A percentile compares a stretch with the other conserved stretches of the same genome.
Conservation (phyloP, 306 rosid species). For the Medicago truncatula region DNA sequence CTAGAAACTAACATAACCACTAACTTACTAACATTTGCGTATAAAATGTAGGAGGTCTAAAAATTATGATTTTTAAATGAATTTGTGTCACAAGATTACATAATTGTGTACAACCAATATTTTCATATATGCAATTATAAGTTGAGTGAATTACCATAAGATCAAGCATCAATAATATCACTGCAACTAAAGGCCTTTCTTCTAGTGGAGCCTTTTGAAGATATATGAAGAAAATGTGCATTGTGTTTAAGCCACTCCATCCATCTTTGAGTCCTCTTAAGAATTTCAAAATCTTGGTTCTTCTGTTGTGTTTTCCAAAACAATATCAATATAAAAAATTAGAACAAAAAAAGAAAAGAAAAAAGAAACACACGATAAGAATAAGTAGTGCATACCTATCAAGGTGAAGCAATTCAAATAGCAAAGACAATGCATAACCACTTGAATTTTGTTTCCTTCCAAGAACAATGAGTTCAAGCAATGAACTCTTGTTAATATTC, state of each 20-base stretch:
- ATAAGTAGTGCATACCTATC: constrained; percentile 52
- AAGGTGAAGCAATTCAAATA: constrained; percentile 70
- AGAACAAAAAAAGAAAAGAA: background rate
- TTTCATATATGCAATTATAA: constrained; percentile 2
- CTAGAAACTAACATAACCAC: background rate
- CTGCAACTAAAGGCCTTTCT: constrained; percentile 69
- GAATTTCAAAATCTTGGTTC: constrained; percentile 58
- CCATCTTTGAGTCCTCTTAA: constrained; percentile 71
- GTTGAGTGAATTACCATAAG: constrained; percentile 68
- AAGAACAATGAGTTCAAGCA: constrained; percentile 72
- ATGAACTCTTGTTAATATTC: constrained; percentile 55
- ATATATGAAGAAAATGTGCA: constrained; percentile 69
- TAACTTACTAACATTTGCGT: background rate
- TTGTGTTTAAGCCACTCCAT: constrained; percentile 64
- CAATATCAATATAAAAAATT: constrained; percentile 16
- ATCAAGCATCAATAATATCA: constrained; percentile 75
- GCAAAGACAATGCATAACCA: constrained; percentile 55
- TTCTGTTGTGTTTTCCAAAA: constrained; percentile 53
- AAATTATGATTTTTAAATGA: background rate
- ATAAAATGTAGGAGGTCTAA: background rate
- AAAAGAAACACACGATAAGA: background rate
- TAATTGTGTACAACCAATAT: constrained; percentile 6
- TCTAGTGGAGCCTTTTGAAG: constrained; percentile 64
- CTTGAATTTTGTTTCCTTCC: constrained; percentile 49
- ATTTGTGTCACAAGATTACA: background rate